Percentiles rank a stretch among this genome's conserved stretches.
Evolutionary conservation across 129 eudicot species (phyloP).

Genomic region (Saposhnikovia divaricata): DNA sequence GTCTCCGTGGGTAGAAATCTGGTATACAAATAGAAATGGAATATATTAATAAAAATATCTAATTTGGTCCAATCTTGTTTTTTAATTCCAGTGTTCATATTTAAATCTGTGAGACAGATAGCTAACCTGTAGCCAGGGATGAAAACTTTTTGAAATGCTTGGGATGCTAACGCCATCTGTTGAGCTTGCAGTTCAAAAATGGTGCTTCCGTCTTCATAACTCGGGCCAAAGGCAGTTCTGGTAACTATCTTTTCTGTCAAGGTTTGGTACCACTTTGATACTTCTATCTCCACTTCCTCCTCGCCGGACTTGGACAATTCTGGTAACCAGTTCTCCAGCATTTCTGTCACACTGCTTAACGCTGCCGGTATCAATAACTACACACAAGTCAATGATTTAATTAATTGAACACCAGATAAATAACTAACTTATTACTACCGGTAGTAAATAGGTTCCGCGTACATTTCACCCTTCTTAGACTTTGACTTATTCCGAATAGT

Average conservation of each 20-base stretch:
- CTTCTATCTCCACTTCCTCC: conserved; percentile 61
- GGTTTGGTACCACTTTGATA: conserved; percentile 59
- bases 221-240: conserved; percentile 54
- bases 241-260: conserved; percentile 68
- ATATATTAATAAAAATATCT: background rate
- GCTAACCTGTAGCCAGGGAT: conserved; percentile 74
- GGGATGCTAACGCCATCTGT: conserved; percentile 64
- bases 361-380: conserved; percentile 64
- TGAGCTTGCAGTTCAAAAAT: conserved; percentile 67
- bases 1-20: conserved; percentile 80
- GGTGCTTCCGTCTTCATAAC: conserved; percentile 73
- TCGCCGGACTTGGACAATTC: conserved; percentile 35
- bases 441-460: background rate
- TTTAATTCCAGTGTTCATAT: background rate
- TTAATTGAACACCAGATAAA: background rate
- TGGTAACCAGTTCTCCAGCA: conserved; percentile 59
- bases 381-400: background rate
- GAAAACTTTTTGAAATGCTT: conserved; percentile 64
- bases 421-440: background rate
- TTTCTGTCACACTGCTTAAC: conserved; percentile 39
- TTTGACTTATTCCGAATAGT: background rate
- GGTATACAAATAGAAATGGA: background rate
- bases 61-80: background rate
- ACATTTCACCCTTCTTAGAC: background rate
- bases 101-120: background rate